These are phyloP conservation scores for Berkeleyomyces rouxiae DNA, from an alignment of 2,329 filamentous ascomycete species.

Conservation along the genomic window DNA sequence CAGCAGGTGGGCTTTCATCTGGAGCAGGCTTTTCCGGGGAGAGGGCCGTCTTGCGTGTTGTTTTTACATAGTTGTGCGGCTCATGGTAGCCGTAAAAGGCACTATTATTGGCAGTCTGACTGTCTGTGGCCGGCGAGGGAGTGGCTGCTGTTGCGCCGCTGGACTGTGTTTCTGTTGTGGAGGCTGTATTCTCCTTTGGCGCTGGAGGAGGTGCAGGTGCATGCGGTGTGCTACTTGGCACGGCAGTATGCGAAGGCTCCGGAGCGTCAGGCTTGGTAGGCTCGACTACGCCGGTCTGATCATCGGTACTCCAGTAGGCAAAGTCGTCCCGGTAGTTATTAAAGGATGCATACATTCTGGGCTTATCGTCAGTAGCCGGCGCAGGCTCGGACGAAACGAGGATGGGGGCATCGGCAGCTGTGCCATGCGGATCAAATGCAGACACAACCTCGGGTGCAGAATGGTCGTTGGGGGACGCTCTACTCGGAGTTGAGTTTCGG, in stretches of 20 bases:
- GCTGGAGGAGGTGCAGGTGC: too few relatives aligned
- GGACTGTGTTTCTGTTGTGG: too few relatives aligned
- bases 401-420: background rate
- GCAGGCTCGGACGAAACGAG: slow-evolving; percentile 1
- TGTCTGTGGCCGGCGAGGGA: background rate
- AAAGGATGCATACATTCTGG: slow-evolving; percentile 9
- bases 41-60: background rate
- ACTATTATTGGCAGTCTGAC: background rate
- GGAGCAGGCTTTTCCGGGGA: too few relatives aligned
- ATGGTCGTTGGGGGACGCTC: background rate
- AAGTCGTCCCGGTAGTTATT: slow-evolving; percentile 11
- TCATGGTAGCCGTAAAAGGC: background rate
- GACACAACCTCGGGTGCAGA: background rate
- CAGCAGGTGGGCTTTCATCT: too few relatives aligned
- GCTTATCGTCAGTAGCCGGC: background rate
- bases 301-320: background rate
- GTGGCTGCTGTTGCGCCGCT: too few relatives aligned
- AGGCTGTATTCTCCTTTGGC: too few relatives aligned
- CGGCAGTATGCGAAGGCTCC: background rate
- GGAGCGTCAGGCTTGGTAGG: background rate
- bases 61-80: background rate
- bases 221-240: background rate
- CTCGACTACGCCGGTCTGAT: slow-evolving; percentile 3
- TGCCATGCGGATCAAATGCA: background rate
- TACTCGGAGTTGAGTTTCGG: background rate